These are phyloP conservation scores for Triangularia verruculosa DNA, from an alignment of 2,329 filamentous ascomycete species.

Conservation along the genomic window DNA sequence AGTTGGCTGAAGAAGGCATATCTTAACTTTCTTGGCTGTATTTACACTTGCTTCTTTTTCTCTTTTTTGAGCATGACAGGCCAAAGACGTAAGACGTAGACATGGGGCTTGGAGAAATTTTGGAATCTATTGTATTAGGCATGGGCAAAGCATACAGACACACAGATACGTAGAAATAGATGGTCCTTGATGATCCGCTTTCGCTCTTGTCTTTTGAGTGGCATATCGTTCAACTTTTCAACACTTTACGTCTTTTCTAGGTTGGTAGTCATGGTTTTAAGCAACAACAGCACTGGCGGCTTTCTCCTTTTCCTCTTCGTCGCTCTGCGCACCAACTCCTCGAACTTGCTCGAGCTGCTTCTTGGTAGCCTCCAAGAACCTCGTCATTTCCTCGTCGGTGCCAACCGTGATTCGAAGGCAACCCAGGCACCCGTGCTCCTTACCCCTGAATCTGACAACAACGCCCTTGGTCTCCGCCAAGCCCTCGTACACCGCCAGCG, in stretches of 20 bases:
- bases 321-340: neutral
- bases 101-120: constrained; percentile 7
- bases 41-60: neutral
- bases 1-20: neutral
- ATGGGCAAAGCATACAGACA: neutral
- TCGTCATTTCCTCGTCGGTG: constrained; percentile 79
- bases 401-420: constrained; percentile 91
- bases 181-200: neutral
- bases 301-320: constrained; percentile 38
- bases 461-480: constrained; percentile 85
- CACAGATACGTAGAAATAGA: constrained; percentile 10
- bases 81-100: neutral
- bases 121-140: constrained; percentile 12
- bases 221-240: neutral
- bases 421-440: constrained; percentile 84
- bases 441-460: constrained; percentile 89
- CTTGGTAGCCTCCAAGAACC: constrained; percentile 69
- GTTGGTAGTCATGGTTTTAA: constrained; percentile 25
- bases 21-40: neutral
- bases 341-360: constrained; percentile 45
- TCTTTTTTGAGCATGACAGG: neutral
- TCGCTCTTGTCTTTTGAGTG: neutral
- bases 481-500: constrained; percentile 75
- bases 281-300: constrained; percentile 38
- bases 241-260: neutral